phyloP scores from a whole-genome alignment of 2,329 filamentous ascomycete genomes.

The Cryphonectria japonica region DNA sequence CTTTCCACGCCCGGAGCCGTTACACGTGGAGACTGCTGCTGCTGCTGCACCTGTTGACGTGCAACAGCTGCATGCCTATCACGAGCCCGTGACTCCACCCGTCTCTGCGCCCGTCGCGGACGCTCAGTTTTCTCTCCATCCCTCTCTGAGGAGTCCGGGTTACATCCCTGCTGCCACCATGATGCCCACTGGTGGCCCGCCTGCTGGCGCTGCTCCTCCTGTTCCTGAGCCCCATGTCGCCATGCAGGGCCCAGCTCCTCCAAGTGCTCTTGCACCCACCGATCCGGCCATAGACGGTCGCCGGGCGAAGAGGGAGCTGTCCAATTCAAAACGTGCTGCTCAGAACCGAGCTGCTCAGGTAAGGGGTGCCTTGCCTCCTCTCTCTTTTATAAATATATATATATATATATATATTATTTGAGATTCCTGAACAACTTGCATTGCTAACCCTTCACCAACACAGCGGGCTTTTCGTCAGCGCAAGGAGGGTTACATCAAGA shows the following conservation, averaged over 20 bases:
- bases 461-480: constrained; percentile 96
- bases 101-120: constrained; percentile 41
- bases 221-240: constrained; percentile 34
- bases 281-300: constrained; percentile 55
- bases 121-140: constrained; percentile 52
- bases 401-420: too few relatives aligned
- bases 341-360: constrained; percentile 98
- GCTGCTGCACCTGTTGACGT: constrained; percentile 27
- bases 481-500: constrained; percentile 98
- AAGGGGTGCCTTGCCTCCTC: constrained; percentile 31
- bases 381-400: too few relatives aligned
- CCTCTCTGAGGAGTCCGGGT: constrained; percentile 46
- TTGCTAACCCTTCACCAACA: constrained; percentile 32
- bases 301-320: constrained; percentile 88
- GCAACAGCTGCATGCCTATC: constrained; percentile 47
- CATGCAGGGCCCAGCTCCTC: constrained; percentile 38
- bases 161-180: constrained; percentile 39
- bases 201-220: neutral
- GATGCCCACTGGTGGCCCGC: constrained; percentile 38
- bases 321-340: constrained; percentile 92
- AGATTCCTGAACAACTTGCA: neutral
- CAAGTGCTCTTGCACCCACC: constrained; percentile 32
- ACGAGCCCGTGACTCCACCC: constrained; percentile 42
- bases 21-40: constrained; percentile 15
- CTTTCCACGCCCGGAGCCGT: constrained; percentile 24